Base-by-base conservation (phyloP, 495 filamentous ascomycete species). In the Amniculicola lignicola region DNA sequence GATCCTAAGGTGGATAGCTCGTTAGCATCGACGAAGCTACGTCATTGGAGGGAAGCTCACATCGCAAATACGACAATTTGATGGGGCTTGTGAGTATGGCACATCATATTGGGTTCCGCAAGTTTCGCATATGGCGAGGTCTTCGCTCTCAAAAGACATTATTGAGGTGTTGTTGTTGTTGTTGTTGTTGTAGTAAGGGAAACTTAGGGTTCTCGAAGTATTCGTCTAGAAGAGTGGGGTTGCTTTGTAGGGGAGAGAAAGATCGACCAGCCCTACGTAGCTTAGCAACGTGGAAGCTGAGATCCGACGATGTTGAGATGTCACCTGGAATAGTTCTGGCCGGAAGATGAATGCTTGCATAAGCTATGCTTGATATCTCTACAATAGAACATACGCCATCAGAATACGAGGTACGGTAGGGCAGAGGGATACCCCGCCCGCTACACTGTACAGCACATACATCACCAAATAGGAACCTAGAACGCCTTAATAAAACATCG, bases 41-140 rank as follows among this genome's bases (percentile, higher is more conserved):
- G 39, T 35, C 6, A 39, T 19, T 40, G 9, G 6, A 12, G 16
- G 39, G 14, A 10, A 37, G 46, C 62, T 77, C 65, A 84, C 85
- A 70, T 90, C 87, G 69, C 87, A 91, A 53, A 91, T 88, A 45
- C 81, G 79, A 73, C 87, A 91, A 4, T 69, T 75, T 15, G 65
- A 72, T 16, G 80, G 72, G 11, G 71, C 35, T n/a, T 56, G 35
- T 14, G 67, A 66, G 54, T 74, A 70, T 0, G 75, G 35, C 5
- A 70, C 71, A 19, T 82, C 78, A 68, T 80, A 86, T 62, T 89
- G 86, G 0, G 83, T 88, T 11, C 84, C 86, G 65, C 86, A 90
- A 3, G 86, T 77, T 5, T 70, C 72, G 68, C 86, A 90, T 62
- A 90, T 74, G 24, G 77, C 71, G 39, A 83, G 76, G 51, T 82